Evolutionary conservation across 305 asterid species (phyloP), one percentile per base, ranked within the genome.

Genomic region (Solanum hybrid): DNA sequence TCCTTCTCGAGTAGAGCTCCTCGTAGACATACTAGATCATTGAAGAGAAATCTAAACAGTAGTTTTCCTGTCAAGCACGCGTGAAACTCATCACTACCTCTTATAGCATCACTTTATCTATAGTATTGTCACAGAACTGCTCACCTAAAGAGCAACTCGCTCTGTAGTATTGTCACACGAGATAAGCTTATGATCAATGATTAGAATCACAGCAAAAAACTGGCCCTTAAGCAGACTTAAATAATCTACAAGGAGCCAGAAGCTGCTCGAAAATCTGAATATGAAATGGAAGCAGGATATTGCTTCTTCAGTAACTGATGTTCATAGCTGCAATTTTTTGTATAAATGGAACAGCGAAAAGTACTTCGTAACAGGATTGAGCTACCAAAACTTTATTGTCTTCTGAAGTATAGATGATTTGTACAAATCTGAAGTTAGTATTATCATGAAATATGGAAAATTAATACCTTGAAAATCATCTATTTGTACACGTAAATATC

Each of bases 401-500:
- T 84, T 51, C 3, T 46, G 9, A 83, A 51, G 87, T 29, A 29
- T 10, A 57, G 42, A 84, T 84, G 22, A 33, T 84, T 84, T 84
- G 42, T 84, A 84, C 75, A 57, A 4, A 85, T 85, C 88, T 57
- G 8, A 57, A 57, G 12, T 57, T 22, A 26, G 88, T 4, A 11
- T 33, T 57, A 57, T 85, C 88, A 73, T 2, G 76, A 33, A 6
- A 31, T 31, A 85, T 34, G 46, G 74, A 85, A 84, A 33, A 8
- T 26, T 2, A 2, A 3, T 84, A 28, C 4, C 33, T 57, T 57
- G 76, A 57, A 33, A 57, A 33, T 22, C 8, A 1, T 28, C 33
- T 57, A 85, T 85, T 51, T 57, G 88, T 85, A 85, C 76, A 85
- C 31, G 88, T 85, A 85, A 85, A 57, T 57, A 85, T 85, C 76